These are phyloP conservation scores for Brassica cretica DNA, from an alignment of 345 rosid genomes.

Conservation along the genomic window DNA sequence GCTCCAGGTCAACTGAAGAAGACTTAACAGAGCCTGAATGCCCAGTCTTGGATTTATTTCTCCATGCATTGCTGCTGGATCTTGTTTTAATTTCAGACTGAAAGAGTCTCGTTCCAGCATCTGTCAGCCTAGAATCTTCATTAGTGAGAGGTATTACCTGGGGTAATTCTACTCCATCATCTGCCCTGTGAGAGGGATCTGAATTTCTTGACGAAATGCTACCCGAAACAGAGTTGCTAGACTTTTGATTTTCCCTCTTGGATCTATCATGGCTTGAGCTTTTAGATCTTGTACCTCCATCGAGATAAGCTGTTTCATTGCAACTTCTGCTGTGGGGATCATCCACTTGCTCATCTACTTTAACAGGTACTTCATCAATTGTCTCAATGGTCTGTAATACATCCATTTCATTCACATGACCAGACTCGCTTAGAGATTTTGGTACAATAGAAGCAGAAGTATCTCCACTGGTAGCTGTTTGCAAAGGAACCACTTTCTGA, in stretches of 20 bases:
- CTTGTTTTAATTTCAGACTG: conserved; percentile 25
- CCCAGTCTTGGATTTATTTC: conserved; percentile 16
- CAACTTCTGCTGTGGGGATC: conserved; percentile 38
- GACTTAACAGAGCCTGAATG: conserved; percentile 21
- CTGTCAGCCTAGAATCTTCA: conserved; percentile 21
- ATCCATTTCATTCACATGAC: conserved; percentile 19
- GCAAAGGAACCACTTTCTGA: conserved; percentile 17
- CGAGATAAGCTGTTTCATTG: conserved; percentile 30
- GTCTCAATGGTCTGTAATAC: conserved; percentile 16
- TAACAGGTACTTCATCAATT: conserved; percentile 14
- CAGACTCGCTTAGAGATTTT: conserved; percentile 24
- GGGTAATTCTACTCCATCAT: conserved; percentile 27
- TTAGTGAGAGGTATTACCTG: conserved; percentile 6
- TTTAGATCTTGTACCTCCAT: conserved; percentile 42
- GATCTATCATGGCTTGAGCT: conserved; percentile 32
- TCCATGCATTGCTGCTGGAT: conserved; percentile 10
- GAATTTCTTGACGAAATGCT: conserved; percentile 4
- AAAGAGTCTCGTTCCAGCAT: conserved; percentile 12
- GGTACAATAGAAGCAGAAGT: conserved; percentile 26
- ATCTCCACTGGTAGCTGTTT: conserved; percentile 14
- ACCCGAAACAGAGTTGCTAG: conserved; percentile 33
- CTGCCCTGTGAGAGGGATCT: conserved; percentile 22
- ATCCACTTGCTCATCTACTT: conserved; percentile 38
- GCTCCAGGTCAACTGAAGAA: conserved; percentile 22
- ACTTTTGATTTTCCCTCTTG: conserved; percentile 31